phyloP scores from a whole-genome alignment of 2,329 filamentous ascomycete genomes.

The Exophiala viscosa region DNA sequence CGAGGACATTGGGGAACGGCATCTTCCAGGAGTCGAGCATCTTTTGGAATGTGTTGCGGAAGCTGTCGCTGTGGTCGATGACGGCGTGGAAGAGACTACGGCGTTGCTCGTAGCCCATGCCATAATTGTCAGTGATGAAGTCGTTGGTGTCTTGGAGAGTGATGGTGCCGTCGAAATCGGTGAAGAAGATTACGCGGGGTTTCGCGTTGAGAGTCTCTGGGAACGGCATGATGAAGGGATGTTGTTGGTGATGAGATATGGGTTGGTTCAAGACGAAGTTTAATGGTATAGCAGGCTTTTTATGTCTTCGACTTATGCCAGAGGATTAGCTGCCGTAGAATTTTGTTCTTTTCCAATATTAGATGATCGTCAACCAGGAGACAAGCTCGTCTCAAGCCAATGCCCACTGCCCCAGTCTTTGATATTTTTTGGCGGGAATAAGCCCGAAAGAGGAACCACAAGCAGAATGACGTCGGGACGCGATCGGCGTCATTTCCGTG shows the following conservation, averaged over 20 bases:
- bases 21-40: conserved; percentile 86
- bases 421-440: not conserved
- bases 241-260: too few species aligned
- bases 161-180: conserved; percentile 96
- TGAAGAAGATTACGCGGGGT: conserved; percentile 96
- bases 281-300: not conserved
- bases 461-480: conserved; percentile 2
- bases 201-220: conserved; percentile 45
- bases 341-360: not conserved
- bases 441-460: not conserved
- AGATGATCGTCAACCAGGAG: not conserved
- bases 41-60: conserved; percentile 69
- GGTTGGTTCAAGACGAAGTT: not conserved
- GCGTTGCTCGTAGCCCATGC: conserved; percentile 71
- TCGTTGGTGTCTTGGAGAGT: conserved; percentile 70
- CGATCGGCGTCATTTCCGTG: too few species aligned
- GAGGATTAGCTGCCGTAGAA: too few species aligned
- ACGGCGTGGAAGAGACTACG: conserved; percentile 71
- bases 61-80: conserved; percentile 56
- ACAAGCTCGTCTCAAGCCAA: not conserved
- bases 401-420: not conserved
- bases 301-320: not conserved
- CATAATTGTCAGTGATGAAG: conserved; percentile 81
- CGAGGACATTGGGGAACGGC: conserved; percentile 78
- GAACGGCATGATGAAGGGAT: conserved; percentile 28